Evolutionary conservation across 2,329 filamentous ascomycete genomes (phyloP).

Genomic region (Talaromyces albobiverticillius): DNA sequence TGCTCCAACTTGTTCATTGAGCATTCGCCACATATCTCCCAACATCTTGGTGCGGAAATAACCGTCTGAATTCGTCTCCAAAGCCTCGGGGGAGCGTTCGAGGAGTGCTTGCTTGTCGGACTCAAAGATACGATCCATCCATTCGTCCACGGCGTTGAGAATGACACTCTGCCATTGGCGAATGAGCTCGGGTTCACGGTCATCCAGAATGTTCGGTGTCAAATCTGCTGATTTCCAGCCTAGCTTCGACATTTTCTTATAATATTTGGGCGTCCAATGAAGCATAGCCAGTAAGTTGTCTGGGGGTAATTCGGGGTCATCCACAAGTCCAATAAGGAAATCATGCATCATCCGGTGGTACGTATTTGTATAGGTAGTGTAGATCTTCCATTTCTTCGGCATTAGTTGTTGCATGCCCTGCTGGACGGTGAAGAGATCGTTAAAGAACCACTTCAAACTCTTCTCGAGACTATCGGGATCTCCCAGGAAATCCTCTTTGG

Average conservation of each 20-base stretch:
- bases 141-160: constrained; percentile 92
- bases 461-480: constrained; percentile 84
- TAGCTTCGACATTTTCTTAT: constrained; percentile 90
- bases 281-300: constrained; percentile 88
- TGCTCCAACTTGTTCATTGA: constrained; percentile 85
- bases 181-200: constrained; percentile 83
- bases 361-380: constrained; percentile 82
- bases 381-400: constrained; percentile 96
- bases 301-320: constrained; percentile 79
- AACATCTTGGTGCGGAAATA: constrained; percentile 90
- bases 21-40: constrained; percentile 95
- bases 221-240: constrained; percentile 76
- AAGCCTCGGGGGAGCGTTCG: constrained; percentile 72
- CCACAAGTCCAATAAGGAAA: constrained; percentile 77
- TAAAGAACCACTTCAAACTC: constrained; percentile 93
- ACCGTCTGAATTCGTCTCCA: constrained; percentile 84
- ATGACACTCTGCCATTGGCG: constrained; percentile 93
- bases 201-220: constrained; percentile 81
- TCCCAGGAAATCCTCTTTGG: constrained; percentile 72
- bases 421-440: constrained; percentile 92
- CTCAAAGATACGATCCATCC: constrained; percentile 89
- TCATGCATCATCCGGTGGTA: constrained; percentile 97
- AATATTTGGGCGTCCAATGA: constrained; percentile 94
- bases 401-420: constrained; percentile 87
- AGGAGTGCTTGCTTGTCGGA: constrained; percentile 80